Conservation (phyloP, 495 filamentous ascomycete genomes). For the Xylaria bambusicola region DNA sequence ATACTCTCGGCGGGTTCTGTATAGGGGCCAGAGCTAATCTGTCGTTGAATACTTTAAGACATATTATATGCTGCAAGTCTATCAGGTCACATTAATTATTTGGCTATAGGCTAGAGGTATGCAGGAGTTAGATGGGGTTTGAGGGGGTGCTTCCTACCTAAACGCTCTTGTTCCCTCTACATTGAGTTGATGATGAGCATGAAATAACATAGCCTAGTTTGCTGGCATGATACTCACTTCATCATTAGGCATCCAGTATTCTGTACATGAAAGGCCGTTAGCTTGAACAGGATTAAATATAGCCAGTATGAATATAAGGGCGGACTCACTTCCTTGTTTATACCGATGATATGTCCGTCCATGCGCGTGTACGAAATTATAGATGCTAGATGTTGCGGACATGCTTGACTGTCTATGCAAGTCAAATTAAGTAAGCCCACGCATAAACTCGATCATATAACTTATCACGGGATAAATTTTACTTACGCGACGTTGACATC, state of each 20-base stretch:
- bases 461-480: background rate
- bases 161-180: slow-evolving; percentile 16
- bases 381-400: slow-evolving; percentile 29
- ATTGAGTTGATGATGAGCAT: background rate
- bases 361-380: slow-evolving; percentile 35
- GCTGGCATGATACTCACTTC: slow-evolving; percentile 19
- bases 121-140: background rate
- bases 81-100: slow-evolving; percentile 17
- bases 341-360: slow-evolving; percentile 40
- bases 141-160: slow-evolving; percentile 10
- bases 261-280: slow-evolving; percentile 18
- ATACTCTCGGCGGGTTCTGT: slow-evolving; percentile 23
- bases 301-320: background rate
- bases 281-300: background rate
- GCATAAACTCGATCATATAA: background rate
- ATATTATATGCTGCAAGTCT: slow-evolving; percentile 70
- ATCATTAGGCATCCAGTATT: slow-evolving; percentile 36
- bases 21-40: slow-evolving; percentile 40
- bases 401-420: slow-evolving; percentile 20
- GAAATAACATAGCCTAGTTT: background rate
- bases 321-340: slow-evolving; percentile 39
- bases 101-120: no score
- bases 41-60: slow-evolving; percentile 83
- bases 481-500: slow-evolving; percentile 18
- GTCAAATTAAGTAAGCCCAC: background rate